These are phyloP conservation scores for Drechmeria coniospora DNA, from an alignment of 2,329 filamentous ascomycete genomes.

Conservation along the genomic window DNA sequence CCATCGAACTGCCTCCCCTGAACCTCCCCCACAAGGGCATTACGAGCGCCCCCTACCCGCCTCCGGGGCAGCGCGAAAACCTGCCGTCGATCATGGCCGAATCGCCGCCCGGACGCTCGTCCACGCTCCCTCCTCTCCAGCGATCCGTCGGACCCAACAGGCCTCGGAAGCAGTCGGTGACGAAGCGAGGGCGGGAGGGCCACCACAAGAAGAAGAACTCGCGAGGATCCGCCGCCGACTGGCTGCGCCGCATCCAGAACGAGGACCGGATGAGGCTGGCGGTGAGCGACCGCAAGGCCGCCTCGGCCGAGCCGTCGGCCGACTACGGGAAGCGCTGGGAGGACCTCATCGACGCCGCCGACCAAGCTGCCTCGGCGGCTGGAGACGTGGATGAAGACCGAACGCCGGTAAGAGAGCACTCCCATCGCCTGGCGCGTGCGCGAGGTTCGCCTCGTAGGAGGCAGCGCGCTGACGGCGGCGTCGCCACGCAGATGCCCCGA, in stretches of 20 bases:
- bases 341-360: constrained; percentile 82
- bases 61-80: constrained; percentile 51
- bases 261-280: constrained; percentile 48
- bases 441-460: no score
- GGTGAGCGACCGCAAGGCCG: constrained; percentile 64
- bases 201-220: constrained; percentile 75
- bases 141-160: constrained; percentile 54
- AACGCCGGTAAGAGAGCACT: constrained; percentile 53
- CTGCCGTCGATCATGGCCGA: constrained; percentile 69
- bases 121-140: constrained; percentile 73
- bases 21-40: constrained; percentile 42
- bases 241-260: constrained; percentile 43
- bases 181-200: constrained; percentile 57
- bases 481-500: constrained; percentile 44
- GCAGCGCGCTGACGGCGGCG: neutral
- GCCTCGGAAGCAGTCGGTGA: constrained; percentile 73
- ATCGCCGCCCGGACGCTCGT: constrained; percentile 75
- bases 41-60: constrained; percentile 58
- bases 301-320: constrained; percentile 69
- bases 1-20: constrained; percentile 60
- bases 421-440: neutral
- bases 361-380: constrained; percentile 60
- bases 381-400: constrained; percentile 84
- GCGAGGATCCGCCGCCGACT: constrained; percentile 50
- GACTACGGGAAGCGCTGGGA: constrained; percentile 88